Conservation (phyloP, 2,329 filamentous ascomycete species). For the Penicillium palitans region DNA sequence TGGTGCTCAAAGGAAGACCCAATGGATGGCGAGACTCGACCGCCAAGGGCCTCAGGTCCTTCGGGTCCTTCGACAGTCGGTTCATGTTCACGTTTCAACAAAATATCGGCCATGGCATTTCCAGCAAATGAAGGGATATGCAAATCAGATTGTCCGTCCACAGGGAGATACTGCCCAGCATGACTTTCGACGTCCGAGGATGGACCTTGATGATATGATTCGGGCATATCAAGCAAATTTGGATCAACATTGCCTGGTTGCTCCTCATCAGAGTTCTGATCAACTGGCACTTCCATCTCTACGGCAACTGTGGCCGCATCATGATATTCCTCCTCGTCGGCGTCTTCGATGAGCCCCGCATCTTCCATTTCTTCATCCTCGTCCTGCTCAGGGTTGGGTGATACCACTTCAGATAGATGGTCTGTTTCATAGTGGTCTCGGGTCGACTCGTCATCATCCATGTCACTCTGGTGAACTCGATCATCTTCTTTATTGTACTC, state of each 20-base stretch:
- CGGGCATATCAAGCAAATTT: not conserved
- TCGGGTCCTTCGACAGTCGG: not conserved
- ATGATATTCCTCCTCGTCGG: not conserved
- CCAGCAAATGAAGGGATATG: not conserved
- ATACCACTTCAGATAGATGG: not conserved
- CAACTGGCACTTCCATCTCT: not conserved
- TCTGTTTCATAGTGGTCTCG: not conserved
- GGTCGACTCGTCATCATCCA: conserved; percentile 20
- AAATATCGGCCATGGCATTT: not conserved
- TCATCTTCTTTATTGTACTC: conserved; percentile 4
- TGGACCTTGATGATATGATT: not conserved
- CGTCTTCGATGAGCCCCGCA: not conserved
- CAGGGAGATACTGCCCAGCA: not conserved
- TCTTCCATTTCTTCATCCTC: not conserved
- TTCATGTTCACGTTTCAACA: not conserved
- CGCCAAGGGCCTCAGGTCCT: not conserved
- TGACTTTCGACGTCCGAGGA: not conserved
- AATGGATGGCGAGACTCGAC: not conserved
- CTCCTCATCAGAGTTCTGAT: not conserved
- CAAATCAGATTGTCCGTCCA: not conserved
- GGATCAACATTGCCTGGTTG: not conserved
- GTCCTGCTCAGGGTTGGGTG: not conserved
- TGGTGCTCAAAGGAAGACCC: conserved; percentile 10
- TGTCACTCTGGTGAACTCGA: conserved; percentile 21
- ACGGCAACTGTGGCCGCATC: not conserved